Conservation (phyloP, 192 early-diverging fungal genomes). For the Rhizoclosmatium sp. region DNA sequence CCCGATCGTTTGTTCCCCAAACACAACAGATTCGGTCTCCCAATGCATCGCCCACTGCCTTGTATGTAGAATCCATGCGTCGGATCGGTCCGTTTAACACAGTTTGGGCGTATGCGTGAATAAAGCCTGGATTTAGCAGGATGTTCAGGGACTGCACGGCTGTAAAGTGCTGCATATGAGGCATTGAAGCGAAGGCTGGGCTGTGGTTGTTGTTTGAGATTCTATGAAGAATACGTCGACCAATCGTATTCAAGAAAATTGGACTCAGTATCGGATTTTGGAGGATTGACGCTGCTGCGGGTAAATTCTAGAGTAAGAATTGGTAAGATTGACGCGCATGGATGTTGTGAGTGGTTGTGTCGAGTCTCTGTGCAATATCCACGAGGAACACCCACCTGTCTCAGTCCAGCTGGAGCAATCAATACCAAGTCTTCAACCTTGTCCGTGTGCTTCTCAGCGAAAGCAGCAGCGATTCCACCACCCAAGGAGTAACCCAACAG, state of each 20-base stretch:
- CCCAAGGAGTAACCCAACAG: conserved; percentile 59
- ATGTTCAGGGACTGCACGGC: conserved; percentile 13
- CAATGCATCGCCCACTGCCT: not conserved
- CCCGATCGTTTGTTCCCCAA: conserved; percentile 19
- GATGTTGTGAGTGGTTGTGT: too few species aligned
- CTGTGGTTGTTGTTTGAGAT: not conserved
- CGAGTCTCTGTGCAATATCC: too few species aligned
- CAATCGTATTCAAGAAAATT: not conserved
- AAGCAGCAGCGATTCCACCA: conserved; percentile 58
- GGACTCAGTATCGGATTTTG: not conserved
- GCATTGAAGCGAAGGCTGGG: not conserved
- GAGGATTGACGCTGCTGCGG: not conserved
- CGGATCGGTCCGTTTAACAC: conserved; percentile 24
- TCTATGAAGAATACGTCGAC: not conserved
- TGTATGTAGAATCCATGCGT: not conserved
- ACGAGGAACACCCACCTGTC: not conserved
- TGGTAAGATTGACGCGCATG: too few species aligned
- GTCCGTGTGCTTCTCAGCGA: conserved; percentile 48
- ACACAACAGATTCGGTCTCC: conserved; percentile 8
- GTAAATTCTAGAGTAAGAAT: not conserved
- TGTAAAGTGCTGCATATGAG: conserved; percentile 12
- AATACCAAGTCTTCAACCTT: conserved; percentile 52
- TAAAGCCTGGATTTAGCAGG: conserved; percentile 5
- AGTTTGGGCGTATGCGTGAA: conserved; percentile 8
- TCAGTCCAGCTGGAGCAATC: conserved; percentile 59